Evolutionary conservation across 2,329 filamentous ascomycete species (phyloP), one percentile per base, ranked within the genome.

Genomic region (Talaromyces sp.): DNA sequence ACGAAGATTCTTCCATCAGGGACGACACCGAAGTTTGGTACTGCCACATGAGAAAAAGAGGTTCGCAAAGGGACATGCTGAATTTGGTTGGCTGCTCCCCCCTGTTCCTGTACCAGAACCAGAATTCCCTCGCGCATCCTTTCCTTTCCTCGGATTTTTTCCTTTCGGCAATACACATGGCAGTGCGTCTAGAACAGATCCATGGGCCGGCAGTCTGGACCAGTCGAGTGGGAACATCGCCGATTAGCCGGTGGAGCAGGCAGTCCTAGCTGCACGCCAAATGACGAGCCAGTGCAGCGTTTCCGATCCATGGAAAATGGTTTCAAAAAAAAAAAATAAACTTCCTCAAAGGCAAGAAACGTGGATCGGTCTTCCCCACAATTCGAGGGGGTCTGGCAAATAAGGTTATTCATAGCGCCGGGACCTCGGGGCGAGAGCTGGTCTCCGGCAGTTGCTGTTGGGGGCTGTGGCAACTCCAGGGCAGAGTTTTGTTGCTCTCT

Each of bases 161-260:
- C 22, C 17, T 30, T 53, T 17, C 25, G 15, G 15, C 49, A 53
- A 22, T 47, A 30, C 17, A n/a, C 19, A 13, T 30, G 49, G 49
- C 49, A 30, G 8, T 53, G 25, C 15, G 22, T n/a, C 49, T 30
- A 19, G 49, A 30, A 17, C 22, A 53, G 47, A 53, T 53, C 60
- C 60, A 59, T 56, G 60, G 60, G 32, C 55, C 42, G 30, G 17
- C n/a, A 27, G 36, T 62, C 60, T 62, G 25, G 57, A 62, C 30
- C 57, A 13, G 51, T 32, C 52, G 53, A 54, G 49, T 59, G 60
- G 60, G 51, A 58, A 44, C 17, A n/a, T 22, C 27, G 42, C 32
- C 58, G 56, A 62, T 62, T 59, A 62, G 60, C 52, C 32, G 42
- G 56, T 33, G 56, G 60, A 44, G 39, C 47, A 25, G 25, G 33